These are phyloP conservation scores for Porphyra umbilicalis DNA, from an alignment of 31 red algal species.

Conservation along the genomic window DNA sequence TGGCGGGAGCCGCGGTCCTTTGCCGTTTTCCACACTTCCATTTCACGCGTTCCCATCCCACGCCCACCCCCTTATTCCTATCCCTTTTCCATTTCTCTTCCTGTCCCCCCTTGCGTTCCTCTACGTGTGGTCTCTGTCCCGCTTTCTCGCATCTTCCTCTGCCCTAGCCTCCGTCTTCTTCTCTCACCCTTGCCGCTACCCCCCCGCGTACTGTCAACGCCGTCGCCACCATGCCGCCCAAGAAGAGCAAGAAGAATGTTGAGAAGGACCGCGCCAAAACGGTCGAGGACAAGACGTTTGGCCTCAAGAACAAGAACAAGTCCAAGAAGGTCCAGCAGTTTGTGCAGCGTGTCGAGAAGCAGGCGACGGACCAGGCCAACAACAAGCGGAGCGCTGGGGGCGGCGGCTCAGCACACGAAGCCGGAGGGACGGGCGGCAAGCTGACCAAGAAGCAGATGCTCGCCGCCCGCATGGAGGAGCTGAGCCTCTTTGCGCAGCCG, in stretches of 20 bases:
- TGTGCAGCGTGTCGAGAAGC: slow-evolving; percentile 92
- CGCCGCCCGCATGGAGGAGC: slow-evolving; percentile 79
- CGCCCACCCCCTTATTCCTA: too few relatives aligned
- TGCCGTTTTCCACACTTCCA: too few relatives aligned
- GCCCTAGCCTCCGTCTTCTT: background rate
- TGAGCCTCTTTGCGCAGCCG: slow-evolving; percentile 79
- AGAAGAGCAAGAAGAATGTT: slow-evolving; percentile 75
- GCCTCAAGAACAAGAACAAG: slow-evolving; percentile 99
- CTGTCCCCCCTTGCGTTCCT: background rate
- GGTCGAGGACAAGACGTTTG: slow-evolving; percentile 99
- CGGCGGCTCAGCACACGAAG: slow-evolving; percentile 30
- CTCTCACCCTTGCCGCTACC: too few relatives aligned
- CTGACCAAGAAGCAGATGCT: slow-evolving; percentile 53
- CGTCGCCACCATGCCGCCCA: slow-evolving; percentile 66
- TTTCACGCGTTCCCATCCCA: too few relatives aligned
- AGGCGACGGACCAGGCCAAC: slow-evolving; percentile 67
- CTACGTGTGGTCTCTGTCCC: too few relatives aligned
- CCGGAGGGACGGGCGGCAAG: slow-evolving; percentile 4
- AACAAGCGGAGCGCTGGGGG: slow-evolving; percentile 14
- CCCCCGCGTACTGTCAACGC: too few relatives aligned
- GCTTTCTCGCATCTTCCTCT: background rate
- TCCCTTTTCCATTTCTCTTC: background rate
- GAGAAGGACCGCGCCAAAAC: slow-evolving; percentile 94
- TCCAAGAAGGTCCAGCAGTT: slow-evolving; percentile 97
- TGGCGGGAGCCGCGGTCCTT: too few relatives aligned